phyloP scores from a whole-genome alignment of 306 rosid species.

The Canavalia gladiata region DNA sequence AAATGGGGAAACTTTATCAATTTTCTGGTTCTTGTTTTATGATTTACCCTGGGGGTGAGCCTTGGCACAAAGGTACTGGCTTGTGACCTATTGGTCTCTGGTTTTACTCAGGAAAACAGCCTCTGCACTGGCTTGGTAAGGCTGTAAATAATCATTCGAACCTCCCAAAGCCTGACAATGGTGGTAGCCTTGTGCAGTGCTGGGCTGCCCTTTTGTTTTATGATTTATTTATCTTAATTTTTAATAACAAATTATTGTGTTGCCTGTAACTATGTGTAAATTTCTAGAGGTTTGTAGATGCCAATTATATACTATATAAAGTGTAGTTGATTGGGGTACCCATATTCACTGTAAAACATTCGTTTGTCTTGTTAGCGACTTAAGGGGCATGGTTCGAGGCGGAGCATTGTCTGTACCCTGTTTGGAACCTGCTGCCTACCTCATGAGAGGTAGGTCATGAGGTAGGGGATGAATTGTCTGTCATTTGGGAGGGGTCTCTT shows the following conservation, averaged over 20 bases:
- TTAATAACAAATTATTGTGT: conserved; percentile 18
- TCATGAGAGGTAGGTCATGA: conserved; percentile 87
- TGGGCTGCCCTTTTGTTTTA: conserved; percentile 17
- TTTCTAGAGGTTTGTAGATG: conserved; percentile 39
- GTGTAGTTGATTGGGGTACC: conserved; percentile 58
- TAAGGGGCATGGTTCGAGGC: conserved; percentile 79
- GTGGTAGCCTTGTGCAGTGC: conserved; percentile 19
- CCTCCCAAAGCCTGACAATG: conserved; percentile 18
- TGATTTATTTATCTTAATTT: conserved; percentile 6
- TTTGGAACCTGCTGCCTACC: conserved; percentile 90
- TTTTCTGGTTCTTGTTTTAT: conserved; percentile 29
- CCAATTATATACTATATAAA: conserved; percentile 48
- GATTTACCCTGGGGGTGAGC: conserved; percentile 5
- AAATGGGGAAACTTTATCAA: conserved; percentile 13
- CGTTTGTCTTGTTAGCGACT: conserved; percentile 80
- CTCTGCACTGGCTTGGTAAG: conserved; percentile 10
- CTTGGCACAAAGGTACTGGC: background rate
- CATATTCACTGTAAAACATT: conserved; percentile 71
- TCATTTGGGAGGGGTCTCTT: conserved; percentile 67
- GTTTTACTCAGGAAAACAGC: conserved; percentile 23
- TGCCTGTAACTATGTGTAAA: conserved; percentile 23
- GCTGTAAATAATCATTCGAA: conserved; percentile 6
- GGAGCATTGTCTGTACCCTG: conserved; percentile 80
- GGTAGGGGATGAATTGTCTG: conserved; percentile 72
- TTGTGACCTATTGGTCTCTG: conserved; percentile 25